Base-by-base conservation (phyloP, 306 rosid genomes). In the Pueraria montana region DNA sequence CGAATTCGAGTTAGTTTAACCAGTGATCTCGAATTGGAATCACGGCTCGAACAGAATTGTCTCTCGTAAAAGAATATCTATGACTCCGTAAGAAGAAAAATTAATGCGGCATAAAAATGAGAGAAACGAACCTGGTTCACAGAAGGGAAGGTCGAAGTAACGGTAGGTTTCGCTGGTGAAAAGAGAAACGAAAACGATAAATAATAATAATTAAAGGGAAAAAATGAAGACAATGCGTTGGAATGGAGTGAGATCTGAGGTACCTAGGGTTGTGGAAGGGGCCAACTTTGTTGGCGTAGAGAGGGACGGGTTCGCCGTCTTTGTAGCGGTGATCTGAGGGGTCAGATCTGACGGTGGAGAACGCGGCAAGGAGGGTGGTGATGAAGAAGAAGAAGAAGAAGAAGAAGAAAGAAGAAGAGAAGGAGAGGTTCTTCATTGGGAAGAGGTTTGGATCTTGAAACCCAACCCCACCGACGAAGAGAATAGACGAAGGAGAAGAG, bases 91-190 rank as follows among this genome's bases (percentile, higher is more conserved):
- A n/a, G n/a, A n/a, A n/a, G n/a, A n/a, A n/a, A n/a, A n/a, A n/a
- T n/a, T n/a, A n/a, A n/a, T n/a, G n/a, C 34, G 34, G 3, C 4
- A 30, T 30, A 34, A 34, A 34, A 34, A 34, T 4, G 20, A 62
- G 17, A 26, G 67, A 13, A 61, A 63, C 43, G 16, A 36, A 95
- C 97, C 97, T 89, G 84, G 92, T 0, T 73, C 17, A 83, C 97
- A 95, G 87, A 93, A 93, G 32, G 98, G 93, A 21, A 93, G 94
- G 80, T 93, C 97, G 81, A 87, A 93, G 63, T 90, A 95, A 18
- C 95, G 94, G 73, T 87, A 87, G 11, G 89, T 87, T 61, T 87
- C 89, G 18, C 89, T 87, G 87, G 14, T n/a, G 3, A 38, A 6
- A 42, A 53, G 18, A 38, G 3, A 16, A 55, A 14, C 0, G 8